Evolutionary conservation across 73 alveolate genomes (phyloP), one percentile per base, ranked within the genome.

Genomic region (Vitrella brassicaformis): DNA sequence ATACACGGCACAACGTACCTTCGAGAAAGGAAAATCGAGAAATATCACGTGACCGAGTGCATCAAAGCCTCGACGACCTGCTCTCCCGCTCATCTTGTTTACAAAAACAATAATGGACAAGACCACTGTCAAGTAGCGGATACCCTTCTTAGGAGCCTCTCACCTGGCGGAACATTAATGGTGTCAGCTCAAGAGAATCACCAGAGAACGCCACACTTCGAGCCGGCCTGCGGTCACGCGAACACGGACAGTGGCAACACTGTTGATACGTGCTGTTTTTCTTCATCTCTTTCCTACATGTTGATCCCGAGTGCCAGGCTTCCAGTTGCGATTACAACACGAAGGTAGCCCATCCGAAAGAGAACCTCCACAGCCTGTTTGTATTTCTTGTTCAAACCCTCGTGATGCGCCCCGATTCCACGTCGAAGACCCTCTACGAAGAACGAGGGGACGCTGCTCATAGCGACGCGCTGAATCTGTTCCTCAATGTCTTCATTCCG

Each of bases 331-430:
- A 77, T 67, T 31, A 77, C 84, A 30, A 77, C 84, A 27, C 78
- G 56, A 30, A 72, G 28, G 56, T 68, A 68, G 30, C 29, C 70
- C 79, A 72, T 72, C 25, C 79, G 79, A 47, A 72, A 47, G 47
- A 72, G 28, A 26, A 67, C 70, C 47, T 72, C 79, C 45, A 72
- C 79, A 10, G 10, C 56, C 70, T 47, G 47, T 25, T 70, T 70
- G 46, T 72, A 72, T 0, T 25, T 22, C 18, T 67, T 27, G 78
- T 25, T 45, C 47, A 69, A 9, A 27, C 84, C 84, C 47, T 77
- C 84, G 68, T 77, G 84, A 67, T 77, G 84, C 73, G 69, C 69
- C 22, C 84, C 84, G 31, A 77, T 47, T 1, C 84, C 84, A 27
- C 84, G 46, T 75, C 78, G 68, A 14, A 28, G 47, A n/a, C n/a